phyloP scores from a whole-genome alignment of 805 yeast species.

The Wickerhamomyces subpelliculosus region DNA sequence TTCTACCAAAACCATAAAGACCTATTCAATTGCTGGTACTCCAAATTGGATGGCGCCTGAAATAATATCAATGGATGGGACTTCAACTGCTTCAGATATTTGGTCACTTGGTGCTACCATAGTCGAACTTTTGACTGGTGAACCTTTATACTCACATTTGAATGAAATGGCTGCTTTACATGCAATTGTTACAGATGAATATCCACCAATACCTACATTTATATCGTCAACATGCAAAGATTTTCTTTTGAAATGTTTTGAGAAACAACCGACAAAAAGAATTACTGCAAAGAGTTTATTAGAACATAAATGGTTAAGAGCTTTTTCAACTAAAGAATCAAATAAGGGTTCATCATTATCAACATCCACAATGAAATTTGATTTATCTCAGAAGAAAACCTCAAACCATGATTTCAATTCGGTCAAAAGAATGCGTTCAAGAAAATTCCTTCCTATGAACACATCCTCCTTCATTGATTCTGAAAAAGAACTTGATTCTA shows the following conservation, averaged over 20 bases:
- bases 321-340: neutral
- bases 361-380: neutral
- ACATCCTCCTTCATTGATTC: conserved; percentile 12
- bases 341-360: neutral
- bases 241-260: conserved; percentile 62
- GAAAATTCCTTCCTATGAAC: conserved; percentile 16
- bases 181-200: conserved; percentile 72
- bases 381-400: neutral
- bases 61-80: conserved; percentile 75
- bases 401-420: conserved; percentile 7
- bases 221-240: conserved; percentile 40
- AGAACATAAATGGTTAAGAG: conserved; percentile 54
- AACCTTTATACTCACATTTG: conserved; percentile 79
- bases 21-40: conserved; percentile 69
- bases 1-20: conserved; percentile 41
- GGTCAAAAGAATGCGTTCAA: conserved; percentile 14
- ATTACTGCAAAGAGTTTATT: conserved; percentile 47
- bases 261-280: conserved; percentile 58
- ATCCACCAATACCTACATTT: conserved; percentile 59
- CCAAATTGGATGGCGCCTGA: conserved; percentile 99
- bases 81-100: conserved; percentile 82
- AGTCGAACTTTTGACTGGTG: conserved; percentile 76
- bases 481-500: conserved; percentile 1
- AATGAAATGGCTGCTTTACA: conserved; percentile 76
- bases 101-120: conserved; percentile 97